Evolutionary conservation across 2,329 filamentous ascomycete genomes (phyloP).

Genomic region (Triangularia verruculosa): DNA sequence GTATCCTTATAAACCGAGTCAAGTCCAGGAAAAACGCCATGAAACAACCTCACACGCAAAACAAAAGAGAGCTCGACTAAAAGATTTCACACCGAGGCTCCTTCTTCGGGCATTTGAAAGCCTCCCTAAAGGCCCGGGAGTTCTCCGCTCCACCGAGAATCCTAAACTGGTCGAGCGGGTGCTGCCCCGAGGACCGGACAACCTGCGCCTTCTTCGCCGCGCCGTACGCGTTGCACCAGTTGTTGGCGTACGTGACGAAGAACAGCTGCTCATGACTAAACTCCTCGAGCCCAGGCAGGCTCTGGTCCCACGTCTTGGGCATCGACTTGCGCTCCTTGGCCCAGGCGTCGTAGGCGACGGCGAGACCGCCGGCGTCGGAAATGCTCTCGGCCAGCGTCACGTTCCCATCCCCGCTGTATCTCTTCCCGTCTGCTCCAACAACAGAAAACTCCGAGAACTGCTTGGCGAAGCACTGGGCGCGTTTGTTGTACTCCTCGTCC

Average conservation of each 20-base stretch:
- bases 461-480: constrained; percentile 64
- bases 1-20: too few species aligned
- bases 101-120: constrained; percentile 63
- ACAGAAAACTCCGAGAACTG: constrained; percentile 63
- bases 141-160: constrained; percentile 56
- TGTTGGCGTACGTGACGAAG: constrained; percentile 62
- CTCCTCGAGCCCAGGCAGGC: constrained; percentile 57
- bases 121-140: constrained; percentile 63
- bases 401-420: constrained; percentile 54
- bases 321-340: constrained; percentile 47
- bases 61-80: constrained; percentile 37
- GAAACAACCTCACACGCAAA: background rate
- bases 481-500: constrained; percentile 54
- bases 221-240: constrained; percentile 65
- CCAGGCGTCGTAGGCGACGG: constrained; percentile 64
- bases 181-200: constrained; percentile 36
- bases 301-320: constrained; percentile 39
- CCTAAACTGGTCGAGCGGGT: constrained; percentile 62
- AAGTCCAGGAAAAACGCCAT: background rate
- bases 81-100: constrained; percentile 68
- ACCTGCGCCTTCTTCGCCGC: constrained; percentile 55
- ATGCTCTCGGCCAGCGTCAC: constrained; percentile 69
- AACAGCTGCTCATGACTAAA: constrained; percentile 69
- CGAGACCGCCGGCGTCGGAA: constrained; percentile 65
- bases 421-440: constrained; percentile 50